Evolutionary conservation across 495 filamentous ascomycete species (phyloP).

Genomic region (Penicillium diatomitis): DNA sequence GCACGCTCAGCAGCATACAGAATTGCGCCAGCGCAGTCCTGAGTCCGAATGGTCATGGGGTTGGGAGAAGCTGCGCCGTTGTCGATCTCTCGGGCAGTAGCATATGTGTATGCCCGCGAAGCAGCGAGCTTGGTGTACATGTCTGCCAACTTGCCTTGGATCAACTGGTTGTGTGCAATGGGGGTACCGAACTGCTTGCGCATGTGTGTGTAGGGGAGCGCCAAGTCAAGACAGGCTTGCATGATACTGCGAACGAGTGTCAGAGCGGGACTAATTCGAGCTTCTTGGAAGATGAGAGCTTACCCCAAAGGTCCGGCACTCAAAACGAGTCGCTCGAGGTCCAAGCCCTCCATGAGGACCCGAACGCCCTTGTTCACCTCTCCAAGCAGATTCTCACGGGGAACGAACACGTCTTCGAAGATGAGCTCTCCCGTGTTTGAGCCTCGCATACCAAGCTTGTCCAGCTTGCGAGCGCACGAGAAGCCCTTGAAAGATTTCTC

Average conservation of each 20-base stretch:
- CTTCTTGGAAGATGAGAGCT: neutral
- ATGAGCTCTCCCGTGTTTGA: conserved; percentile 93
- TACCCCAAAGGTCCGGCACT: conserved; percentile 81
- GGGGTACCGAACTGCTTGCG: conserved; percentile 83
- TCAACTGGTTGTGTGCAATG: conserved; percentile 85
- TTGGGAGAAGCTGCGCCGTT: conserved; percentile 42
- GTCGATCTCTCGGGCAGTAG: conserved; percentile 68
- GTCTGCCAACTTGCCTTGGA: conserved; percentile 90
- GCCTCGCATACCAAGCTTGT: conserved; percentile 97
- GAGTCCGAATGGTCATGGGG: conserved; percentile 53
- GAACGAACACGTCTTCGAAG: conserved; percentile 90
- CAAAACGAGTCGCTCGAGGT: conserved; percentile 88
- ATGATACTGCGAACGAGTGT: conserved; percentile 55
- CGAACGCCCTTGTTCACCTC: conserved; percentile 70
- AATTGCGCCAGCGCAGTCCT: conserved; percentile 93
- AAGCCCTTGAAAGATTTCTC: conserved; percentile 68
- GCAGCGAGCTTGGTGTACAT: conserved; percentile 94
- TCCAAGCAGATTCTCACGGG: conserved; percentile 71
- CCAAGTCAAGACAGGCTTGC: conserved; percentile 82
- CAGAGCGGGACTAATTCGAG: neutral
- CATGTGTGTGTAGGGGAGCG: conserved; percentile 80
- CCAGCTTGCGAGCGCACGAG: conserved; percentile 80
- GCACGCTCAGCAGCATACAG: conserved; percentile 90
- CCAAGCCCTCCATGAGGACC: conserved; percentile 93
- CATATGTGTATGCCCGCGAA: conserved; percentile 68